phyloP scores from a whole-genome alignment of 345 rosid species.

The Acer saccharum region DNA sequence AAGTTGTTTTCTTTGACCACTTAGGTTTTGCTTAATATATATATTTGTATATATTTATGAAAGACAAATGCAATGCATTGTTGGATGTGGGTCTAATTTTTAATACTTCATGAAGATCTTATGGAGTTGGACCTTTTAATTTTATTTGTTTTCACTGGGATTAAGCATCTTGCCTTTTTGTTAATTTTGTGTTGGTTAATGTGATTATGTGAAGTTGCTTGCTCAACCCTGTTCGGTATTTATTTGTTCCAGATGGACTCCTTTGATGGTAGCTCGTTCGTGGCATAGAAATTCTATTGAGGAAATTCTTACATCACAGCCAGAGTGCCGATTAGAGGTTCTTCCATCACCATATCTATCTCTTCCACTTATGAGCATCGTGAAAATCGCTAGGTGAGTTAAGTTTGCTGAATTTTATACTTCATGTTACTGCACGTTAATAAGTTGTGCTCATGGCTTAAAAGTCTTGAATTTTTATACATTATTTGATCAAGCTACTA shows the following conservation, averaged over 20 bases:
- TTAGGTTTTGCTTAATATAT: background rate
- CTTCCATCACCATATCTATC: constrained; percentile 75
- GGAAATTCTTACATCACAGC: constrained; percentile 57
- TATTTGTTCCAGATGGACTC: constrained; percentile 70
- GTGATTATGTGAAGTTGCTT: background rate
- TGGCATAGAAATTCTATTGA: constrained; percentile 87
- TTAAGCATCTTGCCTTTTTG: background rate
- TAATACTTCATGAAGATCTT: background rate
- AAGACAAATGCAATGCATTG: background rate
- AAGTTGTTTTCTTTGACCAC: background rate
- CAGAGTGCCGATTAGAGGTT: constrained; percentile 39
- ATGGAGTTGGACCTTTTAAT: background rate
- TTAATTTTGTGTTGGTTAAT: background rate
- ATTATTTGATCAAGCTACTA: background rate
- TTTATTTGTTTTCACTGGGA: background rate
- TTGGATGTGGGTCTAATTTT: background rate
- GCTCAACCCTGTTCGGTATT: constrained; percentile 19
- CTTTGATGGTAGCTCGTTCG: constrained; percentile 89
- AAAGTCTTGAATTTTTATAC: background rate
- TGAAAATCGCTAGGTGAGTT: constrained; percentile 83
- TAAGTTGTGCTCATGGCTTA: constrained; percentile 3
- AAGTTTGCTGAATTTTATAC: constrained; percentile 8
- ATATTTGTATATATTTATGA: background rate
- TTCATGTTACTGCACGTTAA: background rate
- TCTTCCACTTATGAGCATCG: constrained; percentile 93